Conservation (phyloP, 2,329 filamentous ascomycete species). For the Fusarium burgessii region DNA sequence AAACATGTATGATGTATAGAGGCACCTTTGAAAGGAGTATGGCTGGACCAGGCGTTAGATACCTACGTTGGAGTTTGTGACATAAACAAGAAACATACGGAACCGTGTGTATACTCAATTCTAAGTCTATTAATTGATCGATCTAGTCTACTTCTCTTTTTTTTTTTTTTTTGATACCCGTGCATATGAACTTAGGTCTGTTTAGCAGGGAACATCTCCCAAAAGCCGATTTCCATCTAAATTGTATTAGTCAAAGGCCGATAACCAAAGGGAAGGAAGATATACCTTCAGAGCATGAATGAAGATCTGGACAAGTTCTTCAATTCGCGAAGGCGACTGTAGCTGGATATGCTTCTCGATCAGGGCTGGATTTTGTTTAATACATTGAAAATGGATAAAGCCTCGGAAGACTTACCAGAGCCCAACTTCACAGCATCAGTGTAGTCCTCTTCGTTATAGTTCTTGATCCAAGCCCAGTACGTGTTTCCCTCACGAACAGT, state of each 20-base stretch:
- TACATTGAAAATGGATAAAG: background rate
- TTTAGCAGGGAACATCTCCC: conserved; percentile 63
- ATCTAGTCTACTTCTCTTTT: background rate
- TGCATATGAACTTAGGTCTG: conserved; percentile 9
- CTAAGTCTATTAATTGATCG: conserved; percentile 36
- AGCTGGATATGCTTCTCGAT: conserved; percentile 80
- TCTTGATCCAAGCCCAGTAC: conserved; percentile 93
- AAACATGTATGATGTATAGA: conserved; percentile 8
- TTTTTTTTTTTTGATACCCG: background rate
- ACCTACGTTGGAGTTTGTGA: conserved; percentile 16
- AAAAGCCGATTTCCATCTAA: conserved; percentile 67
- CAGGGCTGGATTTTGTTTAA: conserved; percentile 63
- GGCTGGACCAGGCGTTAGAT: conserved; percentile 7
- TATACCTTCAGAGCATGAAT: conserved; percentile 84
- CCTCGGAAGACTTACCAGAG: conserved; percentile 64
- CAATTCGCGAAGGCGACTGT: conserved; percentile 80
- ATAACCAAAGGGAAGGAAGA: background rate
- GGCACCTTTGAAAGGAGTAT: conserved; percentile 25
- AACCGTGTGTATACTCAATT: conserved; percentile 34
- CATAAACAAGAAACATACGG: conserved; percentile 21
- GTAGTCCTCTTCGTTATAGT: conserved; percentile 87
- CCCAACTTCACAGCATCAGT: conserved; percentile 76
- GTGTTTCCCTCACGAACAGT: conserved; percentile 73
- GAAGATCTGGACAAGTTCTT: conserved; percentile 87
- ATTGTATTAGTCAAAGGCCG: background rate